These are phyloP conservation scores for Xylaria arbuscula DNA, from an alignment of 2,329 filamentous ascomycete species.

Conservation along the genomic window DNA sequence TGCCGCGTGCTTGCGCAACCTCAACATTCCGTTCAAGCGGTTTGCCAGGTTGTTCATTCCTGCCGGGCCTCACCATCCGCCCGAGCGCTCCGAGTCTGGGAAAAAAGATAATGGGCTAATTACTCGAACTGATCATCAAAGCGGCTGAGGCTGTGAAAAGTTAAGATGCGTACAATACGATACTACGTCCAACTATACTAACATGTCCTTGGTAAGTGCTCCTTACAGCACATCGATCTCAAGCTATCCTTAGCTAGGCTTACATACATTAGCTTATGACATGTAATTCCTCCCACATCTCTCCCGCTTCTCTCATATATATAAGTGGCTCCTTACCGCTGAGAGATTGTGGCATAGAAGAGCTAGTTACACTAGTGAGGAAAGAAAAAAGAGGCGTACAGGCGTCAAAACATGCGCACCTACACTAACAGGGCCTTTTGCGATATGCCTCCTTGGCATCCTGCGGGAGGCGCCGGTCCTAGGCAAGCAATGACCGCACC, in stretches of 20 bases:
- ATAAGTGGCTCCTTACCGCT: neutral
- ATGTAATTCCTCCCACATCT: neutral
- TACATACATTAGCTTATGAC: neutral
- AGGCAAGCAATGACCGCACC: neutral
- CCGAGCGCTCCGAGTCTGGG: slow-evolving; percentile 19
- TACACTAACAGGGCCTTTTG: neutral
- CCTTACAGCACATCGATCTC: neutral
- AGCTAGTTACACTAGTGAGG: neutral
- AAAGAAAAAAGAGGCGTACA: neutral
- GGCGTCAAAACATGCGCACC: neutral
- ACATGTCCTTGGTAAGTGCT: neutral
- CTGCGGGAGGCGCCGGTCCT: slow-evolving; percentile 32
- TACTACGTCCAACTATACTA: neutral
- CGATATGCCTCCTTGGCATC: slow-evolving; percentile 13
- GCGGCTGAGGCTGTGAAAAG: slow-evolving; percentile 14
- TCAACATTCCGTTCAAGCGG: neutral
- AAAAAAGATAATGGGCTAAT: slow-evolving; percentile 26
- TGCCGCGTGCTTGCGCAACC: slow-evolving; percentile 28
- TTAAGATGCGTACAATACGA: neutral
- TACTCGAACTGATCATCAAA: slow-evolving; percentile 9
- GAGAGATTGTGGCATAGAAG: neutral
- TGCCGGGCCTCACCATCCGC: slow-evolving; percentile 13
- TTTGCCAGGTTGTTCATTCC: slow-evolving; percentile 13
- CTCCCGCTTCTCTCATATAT: neutral
- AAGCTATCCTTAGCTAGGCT: slow-evolving; percentile 2